phyloP scores from a whole-genome alignment of 2,329 filamentous ascomycete genomes.

The Cladophialophora psammophila region DNA sequence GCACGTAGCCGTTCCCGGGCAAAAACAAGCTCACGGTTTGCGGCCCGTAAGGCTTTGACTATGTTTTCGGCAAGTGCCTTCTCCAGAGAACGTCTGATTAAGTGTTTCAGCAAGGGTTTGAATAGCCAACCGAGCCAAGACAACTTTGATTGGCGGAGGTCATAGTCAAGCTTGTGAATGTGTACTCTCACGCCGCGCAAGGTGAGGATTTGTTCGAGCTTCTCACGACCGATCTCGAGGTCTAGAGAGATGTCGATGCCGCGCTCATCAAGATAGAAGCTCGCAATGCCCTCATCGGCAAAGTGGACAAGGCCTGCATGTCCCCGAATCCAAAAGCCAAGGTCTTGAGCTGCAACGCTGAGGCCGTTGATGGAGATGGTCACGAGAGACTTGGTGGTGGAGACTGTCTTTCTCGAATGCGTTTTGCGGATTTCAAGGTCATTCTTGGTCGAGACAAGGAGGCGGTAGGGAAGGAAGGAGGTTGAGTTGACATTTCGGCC shows the following conservation, averaged over 20 bases:
- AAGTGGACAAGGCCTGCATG: slow-evolving; percentile 78
- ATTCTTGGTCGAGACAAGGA: slow-evolving; percentile 83
- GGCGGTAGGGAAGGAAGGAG: slow-evolving; percentile 85
- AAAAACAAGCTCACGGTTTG: slow-evolving; percentile 86
- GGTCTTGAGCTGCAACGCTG: slow-evolving; percentile 81
- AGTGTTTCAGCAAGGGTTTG: slow-evolving; percentile 81
- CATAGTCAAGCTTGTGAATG: slow-evolving; percentile 87
- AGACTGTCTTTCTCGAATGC: slow-evolving; percentile 69
- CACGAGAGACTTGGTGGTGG: slow-evolving; percentile 73
- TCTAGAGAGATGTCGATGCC: slow-evolving; percentile 88
- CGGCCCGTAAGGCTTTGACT: slow-evolving; percentile 70
- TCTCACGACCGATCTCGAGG: slow-evolving; percentile 79
- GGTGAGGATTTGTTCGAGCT: slow-evolving; percentile 80
- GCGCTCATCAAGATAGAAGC: slow-evolving; percentile 82
- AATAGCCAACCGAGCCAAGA: slow-evolving; percentile 80
- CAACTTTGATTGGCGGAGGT: slow-evolving; percentile 75
- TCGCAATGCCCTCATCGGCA: slow-evolving; percentile 82
- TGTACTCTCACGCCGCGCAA: slow-evolving; percentile 77
- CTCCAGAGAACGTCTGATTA: slow-evolving; percentile 81
- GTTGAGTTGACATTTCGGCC: slow-evolving; percentile 82
- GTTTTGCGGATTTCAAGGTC: slow-evolving; percentile 85
- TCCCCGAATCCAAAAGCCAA: slow-evolving; percentile 87
- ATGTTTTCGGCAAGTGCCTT: slow-evolving; percentile 77
- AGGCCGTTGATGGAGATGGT: slow-evolving; percentile 82
- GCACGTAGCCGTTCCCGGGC: slow-evolving; percentile 86